Evolutionary conservation across 2,329 filamentous ascomycete genomes (phyloP), one percentile per base, ranked within the genome.

Genomic region (Aureobasidium sp.): DNA sequence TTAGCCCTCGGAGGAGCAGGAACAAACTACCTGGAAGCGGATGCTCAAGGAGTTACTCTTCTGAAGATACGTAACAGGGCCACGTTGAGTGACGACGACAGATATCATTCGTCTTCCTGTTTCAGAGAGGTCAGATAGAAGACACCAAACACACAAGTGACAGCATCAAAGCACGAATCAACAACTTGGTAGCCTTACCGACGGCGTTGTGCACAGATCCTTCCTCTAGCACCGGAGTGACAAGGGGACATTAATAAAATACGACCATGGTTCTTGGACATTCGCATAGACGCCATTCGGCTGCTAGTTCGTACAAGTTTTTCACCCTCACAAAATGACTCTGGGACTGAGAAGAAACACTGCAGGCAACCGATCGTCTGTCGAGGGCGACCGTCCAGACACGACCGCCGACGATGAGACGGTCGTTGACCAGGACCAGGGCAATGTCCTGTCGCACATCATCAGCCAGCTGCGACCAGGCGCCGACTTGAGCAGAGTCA

Each of bases 391-490:
- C 45, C 67, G 73, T 61, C 71, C 72, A 66, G 74, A 75, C 67
- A 72, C 74, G 37, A 72, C 69, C 58, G 76, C 72, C 62, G 75
- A 74, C 56, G 78, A 81, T 65, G 91, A 91, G 71, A 87, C 85
- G 62, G 83, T 93, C 64, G 87, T 97, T 70, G 91, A 96, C 77
- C 84, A 90, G 64, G 92, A 97, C 61, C 91, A 97, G 81, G 91
- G 92, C 77, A 97, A 93, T 82, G 94, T 99, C 71, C 88, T 99
- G 68, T 90, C 87, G 63, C 93, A 97, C 77, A 96, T 99, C 76
- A 97, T 99, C 72, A 96, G 92, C 58, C 94, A 99, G 78, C 82
- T 99, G 65, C 89, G 94, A 65, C 94, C 94, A 14, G 94, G 94
- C 67, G 94, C 94, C 70, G 94, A 99, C 74, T 81, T 99, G 68